Evolutionary conservation across 108 stramenopile species (phyloP).

Genomic region (Cylindrotheca closterium): DNA sequence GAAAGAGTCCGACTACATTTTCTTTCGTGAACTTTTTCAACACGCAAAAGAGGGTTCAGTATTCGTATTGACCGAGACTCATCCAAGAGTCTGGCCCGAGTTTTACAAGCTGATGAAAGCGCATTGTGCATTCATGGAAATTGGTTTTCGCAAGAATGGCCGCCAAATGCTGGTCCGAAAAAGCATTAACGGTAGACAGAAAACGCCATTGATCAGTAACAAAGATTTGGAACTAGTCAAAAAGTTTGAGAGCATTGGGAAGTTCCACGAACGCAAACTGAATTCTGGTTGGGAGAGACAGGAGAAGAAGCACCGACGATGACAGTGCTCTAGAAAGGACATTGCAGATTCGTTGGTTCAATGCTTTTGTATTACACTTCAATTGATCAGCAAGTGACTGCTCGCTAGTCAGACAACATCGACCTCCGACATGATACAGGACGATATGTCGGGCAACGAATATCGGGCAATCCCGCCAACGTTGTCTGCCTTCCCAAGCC

Average conservation of each 20-base stretch:
- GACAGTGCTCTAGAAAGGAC: not conserved
- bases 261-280: constrained; percentile 8
- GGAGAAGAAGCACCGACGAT: constrained; percentile 1
- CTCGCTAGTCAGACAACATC: not conserved
- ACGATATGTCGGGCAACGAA: not conserved
- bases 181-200: not conserved
- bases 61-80: constrained; percentile 55
- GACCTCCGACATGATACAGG: not conserved
- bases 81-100: constrained; percentile 64
- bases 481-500: not conserved
- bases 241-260: not conserved
- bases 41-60: constrained; percentile 28
- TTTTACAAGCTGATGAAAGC: constrained; percentile 17
- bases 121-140: not conserved
- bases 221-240: not conserved
- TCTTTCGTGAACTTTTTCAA: constrained; percentile 56
- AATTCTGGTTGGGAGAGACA: constrained; percentile 20
- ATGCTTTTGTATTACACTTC: not conserved
- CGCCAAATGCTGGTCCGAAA: not conserved
- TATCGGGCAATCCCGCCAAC: not conserved
- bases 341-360: not conserved
- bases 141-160: constrained; percentile 10
- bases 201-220: not conserved
- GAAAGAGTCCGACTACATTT: constrained; percentile 39
- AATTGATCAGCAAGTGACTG: not conserved